Conservation (phyloP, 495 filamentous ascomycete species). For the Stereocaulon alpinum region DNA sequence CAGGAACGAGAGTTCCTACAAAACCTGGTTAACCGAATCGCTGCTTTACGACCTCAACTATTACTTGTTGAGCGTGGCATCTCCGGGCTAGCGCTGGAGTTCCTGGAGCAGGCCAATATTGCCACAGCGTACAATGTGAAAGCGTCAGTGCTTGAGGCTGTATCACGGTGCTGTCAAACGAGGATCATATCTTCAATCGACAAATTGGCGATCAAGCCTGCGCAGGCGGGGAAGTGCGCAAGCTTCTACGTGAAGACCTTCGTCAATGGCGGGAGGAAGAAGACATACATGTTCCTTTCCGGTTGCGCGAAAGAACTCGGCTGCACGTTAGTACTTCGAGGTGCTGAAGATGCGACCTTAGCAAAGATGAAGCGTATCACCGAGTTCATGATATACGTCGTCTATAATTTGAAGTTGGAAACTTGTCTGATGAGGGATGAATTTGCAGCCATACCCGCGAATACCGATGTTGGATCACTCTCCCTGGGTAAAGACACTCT, state of each 20-base stretch:
- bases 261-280: conserved; percentile 68
- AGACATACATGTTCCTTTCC: conserved; percentile 91
- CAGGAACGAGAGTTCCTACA: conserved; percentile 92
- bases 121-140: conserved; percentile 95
- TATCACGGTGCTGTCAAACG: conserved; percentile 82
- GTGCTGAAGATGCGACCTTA: conserved; percentile 58
- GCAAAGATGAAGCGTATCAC: conserved; percentile 83
- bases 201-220: conserved; percentile 75
- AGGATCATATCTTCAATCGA: conserved; percentile 91
- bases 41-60: conserved; percentile 69
- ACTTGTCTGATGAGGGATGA: conserved; percentile 95
- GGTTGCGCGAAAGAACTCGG: conserved; percentile 88
- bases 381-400: conserved; percentile 97
- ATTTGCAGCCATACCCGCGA: conserved; percentile 74
- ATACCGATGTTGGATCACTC: conserved; percentile 32
- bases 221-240: conserved; percentile 64
- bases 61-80: conserved; percentile 85
- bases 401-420: conserved; percentile 94
- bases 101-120: conserved; percentile 78
- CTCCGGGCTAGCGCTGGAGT: conserved; percentile 78
- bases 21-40: conserved; percentile 88
- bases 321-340: conserved; percentile 90
- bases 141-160: conserved; percentile 84
- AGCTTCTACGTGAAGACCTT: conserved; percentile 95
- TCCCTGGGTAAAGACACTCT: conserved; percentile 1